These are phyloP conservation scores for Dioscorea alata DNA, from an alignment of 106 monocot species.

Conservation along the genomic window DNA sequence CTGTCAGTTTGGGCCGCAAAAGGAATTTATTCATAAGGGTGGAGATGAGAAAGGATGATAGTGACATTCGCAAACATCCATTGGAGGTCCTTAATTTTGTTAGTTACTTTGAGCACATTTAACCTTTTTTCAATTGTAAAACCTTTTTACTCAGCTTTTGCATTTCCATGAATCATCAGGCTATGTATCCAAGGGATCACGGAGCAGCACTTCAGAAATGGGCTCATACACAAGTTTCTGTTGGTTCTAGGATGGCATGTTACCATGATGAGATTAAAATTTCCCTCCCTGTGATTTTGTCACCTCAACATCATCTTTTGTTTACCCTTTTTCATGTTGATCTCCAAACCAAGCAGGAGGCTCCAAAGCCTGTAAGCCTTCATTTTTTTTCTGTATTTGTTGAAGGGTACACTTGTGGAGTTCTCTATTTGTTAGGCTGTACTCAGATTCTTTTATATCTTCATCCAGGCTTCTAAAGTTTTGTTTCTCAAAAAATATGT, in stretches of 20 bases:
- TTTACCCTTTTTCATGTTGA: constrained; percentile 93
- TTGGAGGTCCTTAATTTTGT: constrained; percentile 56
- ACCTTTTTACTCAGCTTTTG: too few species aligned
- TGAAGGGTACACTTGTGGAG: background rate
- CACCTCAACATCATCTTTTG: constrained; percentile 93
- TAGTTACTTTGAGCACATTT: too few species aligned
- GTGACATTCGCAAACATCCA: constrained; percentile 67
- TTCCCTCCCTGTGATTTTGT: constrained; percentile 74
- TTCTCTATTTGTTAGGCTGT: too few species aligned
- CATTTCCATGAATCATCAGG: constrained; percentile 18
- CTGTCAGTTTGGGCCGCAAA: constrained; percentile 88
- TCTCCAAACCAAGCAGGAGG: constrained; percentile 93
- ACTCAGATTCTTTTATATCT: too few species aligned
- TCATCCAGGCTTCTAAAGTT: too few species aligned
- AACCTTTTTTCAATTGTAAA: too few species aligned
- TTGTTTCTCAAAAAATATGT: too few species aligned
- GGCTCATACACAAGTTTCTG: constrained; percentile 88
- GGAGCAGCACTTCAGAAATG: constrained; percentile 71
- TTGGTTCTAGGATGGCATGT: constrained; percentile 71
- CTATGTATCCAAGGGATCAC: constrained; percentile 56
- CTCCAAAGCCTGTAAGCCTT: constrained; percentile 87
- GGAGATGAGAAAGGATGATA: constrained; percentile 89
- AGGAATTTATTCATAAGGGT: constrained; percentile 88
- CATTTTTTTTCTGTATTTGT: background rate
- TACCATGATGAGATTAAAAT: constrained; percentile 98